Evolutionary conservation across 2,329 filamentous ascomycete species (phyloP), one percentile per base, ranked within the genome.

Genomic region (Trematosphaeria pertusa): DNA sequence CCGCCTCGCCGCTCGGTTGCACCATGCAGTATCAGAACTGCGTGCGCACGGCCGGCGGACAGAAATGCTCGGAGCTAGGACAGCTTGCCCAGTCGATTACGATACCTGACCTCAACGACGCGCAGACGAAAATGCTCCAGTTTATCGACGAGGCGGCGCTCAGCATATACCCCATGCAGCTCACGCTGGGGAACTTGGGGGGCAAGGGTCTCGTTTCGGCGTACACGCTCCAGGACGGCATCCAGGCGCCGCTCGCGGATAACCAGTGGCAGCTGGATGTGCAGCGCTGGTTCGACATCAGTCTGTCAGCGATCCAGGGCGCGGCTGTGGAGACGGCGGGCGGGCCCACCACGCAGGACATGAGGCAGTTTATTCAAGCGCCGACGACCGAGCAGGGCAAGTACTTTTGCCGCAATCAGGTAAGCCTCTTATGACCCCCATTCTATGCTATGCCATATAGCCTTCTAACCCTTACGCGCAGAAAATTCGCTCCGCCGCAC

Each of bases 181-280:
- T 28, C 12, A 12, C 12, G 24, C 24, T 28, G 24, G 12, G 7
- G 24, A 28, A 12, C 24, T 12, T 28, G 24, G 24, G 24, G 7
- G 24, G 24, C 7, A 28, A 28, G 8, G 12, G 24, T 28, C 24
- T 28, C 12, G 24, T 28, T 8, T 28, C 24, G 8, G 7, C 24
- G 7, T 7, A 28, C 8, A 28, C 24, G 24, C 24, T 28, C 24
- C 8, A 7, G 7, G 24, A 8, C 24, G 24, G 24, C 24, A 8
- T 8, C 12, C 24, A 28, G 12, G 24, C 8, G 24, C 24, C 24
- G 24, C 24, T 28, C 24, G 62, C 67, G 1, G 37, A 50, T 15
- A 64, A 66, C 20, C 71, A 73, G 46, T 73, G 72, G 70, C 56
- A 67, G 33, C 41, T 62, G 10, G 71, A 73, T 40, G 52, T 71